Conservation (phyloP, 306 rosid species). For the Delonix regia region DNA sequence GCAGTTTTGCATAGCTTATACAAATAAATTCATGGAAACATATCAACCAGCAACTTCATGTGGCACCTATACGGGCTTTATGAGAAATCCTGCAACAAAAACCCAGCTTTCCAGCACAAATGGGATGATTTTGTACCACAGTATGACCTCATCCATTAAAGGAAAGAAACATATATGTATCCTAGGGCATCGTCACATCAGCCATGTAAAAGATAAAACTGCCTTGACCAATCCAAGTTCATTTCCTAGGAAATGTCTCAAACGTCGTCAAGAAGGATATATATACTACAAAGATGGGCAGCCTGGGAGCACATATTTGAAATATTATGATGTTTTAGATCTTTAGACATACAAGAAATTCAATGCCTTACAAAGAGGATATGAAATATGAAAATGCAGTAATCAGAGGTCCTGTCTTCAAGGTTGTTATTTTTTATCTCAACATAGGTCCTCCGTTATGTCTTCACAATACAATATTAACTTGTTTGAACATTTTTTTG, state of each 20-base stretch:
- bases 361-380: constrained; percentile 2
- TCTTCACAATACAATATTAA: constrained; percentile 13
- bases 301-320: constrained; percentile 7
- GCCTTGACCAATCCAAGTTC: constrained; percentile 13
- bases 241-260: neutral
- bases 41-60: constrained; percentile 11
- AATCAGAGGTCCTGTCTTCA: constrained; percentile 18
- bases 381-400: constrained; percentile 17
- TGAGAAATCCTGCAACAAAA: constrained; percentile 4
- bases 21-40: neutral
- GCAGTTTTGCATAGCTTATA: constrained; percentile 9
- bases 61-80: neutral
- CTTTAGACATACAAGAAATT: constrained; percentile 11
- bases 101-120: neutral
- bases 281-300: neutral
- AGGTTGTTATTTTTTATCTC: constrained; percentile 18
- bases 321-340: constrained; percentile 27
- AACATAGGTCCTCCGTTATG: constrained; percentile 12
- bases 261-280: constrained; percentile 25
- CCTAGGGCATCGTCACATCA: constrained; percentile 7
- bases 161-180: constrained; percentile 14
- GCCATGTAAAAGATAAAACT: neutral
- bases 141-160: constrained; percentile 16
- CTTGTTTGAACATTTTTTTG: constrained; percentile 1
- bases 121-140: constrained; percentile 1